These are phyloP conservation scores for Epichloe hybrida DNA, from an alignment of 2,329 filamentous ascomycete species.

Conservation along the genomic window DNA sequence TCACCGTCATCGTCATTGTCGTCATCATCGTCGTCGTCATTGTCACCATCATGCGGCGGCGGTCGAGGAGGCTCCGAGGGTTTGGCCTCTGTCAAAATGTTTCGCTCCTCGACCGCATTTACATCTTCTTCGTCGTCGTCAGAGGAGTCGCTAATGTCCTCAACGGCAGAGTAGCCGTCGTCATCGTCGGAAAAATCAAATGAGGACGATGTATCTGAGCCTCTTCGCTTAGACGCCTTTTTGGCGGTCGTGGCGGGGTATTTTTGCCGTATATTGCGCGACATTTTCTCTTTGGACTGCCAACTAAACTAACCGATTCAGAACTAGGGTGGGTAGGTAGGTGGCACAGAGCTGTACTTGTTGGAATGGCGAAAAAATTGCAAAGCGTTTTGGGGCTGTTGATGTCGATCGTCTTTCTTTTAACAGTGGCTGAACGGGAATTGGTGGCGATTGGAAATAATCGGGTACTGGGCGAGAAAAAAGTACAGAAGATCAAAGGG, in stretches of 20 bases:
- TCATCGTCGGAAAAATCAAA: constrained; percentile 54
- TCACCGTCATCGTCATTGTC: constrained; percentile 25
- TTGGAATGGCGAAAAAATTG: background rate
- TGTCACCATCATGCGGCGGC: constrained; percentile 19
- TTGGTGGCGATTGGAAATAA: background rate
- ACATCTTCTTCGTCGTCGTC: constrained; percentile 71
- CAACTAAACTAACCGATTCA: background rate
- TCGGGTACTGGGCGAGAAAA: too few relatives aligned
- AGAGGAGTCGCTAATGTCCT: constrained; percentile 64
- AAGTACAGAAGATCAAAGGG: background rate
- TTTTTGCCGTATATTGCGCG: constrained; percentile 40
- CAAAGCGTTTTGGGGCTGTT: background rate
- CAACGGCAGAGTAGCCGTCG: constrained; percentile 63
- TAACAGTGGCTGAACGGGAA: too few relatives aligned
- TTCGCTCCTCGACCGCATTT: constrained; percentile 63
- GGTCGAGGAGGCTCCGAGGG: constrained; percentile 38
- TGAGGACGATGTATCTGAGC: constrained; percentile 40
- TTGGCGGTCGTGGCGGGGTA: constrained; percentile 27
- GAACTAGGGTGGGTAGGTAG: background rate
- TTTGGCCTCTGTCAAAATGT: constrained; percentile 43
- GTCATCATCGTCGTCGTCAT: constrained; percentile 6
- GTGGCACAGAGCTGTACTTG: background rate
- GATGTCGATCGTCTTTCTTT: background rate
- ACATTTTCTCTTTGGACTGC: constrained; percentile 22
- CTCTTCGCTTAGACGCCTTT: constrained; percentile 31